Percentiles rank a stretch among this genome's conserved stretches.
Evolutionary conservation across 225 moss, liverwort and hornwort species (phyloP).

Genomic region (Sphagnum contortum): DNA sequence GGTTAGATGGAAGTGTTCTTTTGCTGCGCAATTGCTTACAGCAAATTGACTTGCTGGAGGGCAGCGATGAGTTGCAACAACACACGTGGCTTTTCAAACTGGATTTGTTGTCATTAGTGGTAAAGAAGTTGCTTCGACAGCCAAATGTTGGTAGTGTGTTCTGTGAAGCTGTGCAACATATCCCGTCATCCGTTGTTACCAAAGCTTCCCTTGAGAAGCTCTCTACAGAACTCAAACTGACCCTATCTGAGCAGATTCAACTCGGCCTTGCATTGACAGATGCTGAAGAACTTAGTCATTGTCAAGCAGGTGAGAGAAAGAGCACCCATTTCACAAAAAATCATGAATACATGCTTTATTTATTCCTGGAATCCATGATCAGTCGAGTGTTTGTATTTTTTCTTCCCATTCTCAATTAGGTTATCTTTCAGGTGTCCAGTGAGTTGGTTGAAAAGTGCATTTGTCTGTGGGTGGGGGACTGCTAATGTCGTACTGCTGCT

Average conservation of each 20-base stretch:
- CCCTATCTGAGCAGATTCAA: conserved; percentile 68
- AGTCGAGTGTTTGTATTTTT: no score
- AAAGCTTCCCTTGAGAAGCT: conserved; percentile 74
- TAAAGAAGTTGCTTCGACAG: conserved; percentile 66
- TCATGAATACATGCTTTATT: no score
- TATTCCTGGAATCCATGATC: no score
- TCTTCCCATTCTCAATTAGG: no score
- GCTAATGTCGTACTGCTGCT: no score
- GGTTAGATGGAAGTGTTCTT: conserved; percentile 80
- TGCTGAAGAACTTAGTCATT: conserved; percentile 70
- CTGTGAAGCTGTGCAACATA: conserved; percentile 74
- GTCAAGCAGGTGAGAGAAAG: conserved; percentile 43
- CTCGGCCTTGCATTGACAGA: conserved; percentile 81
- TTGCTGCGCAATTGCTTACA: conserved; percentile 89
- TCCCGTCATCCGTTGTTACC: conserved; percentile 31
- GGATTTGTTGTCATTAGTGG: conserved; percentile 62
- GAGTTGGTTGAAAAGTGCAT: no score
- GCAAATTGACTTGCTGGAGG: conserved; percentile 75
- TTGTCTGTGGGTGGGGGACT: no score
- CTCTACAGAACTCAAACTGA: conserved; percentile 60
- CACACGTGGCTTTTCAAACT: conserved; percentile 69
- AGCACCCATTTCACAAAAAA: no score
- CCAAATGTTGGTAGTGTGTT: conserved; percentile 81
- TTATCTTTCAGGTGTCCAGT: no score
- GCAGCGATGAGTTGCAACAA: conserved; percentile 32